A percentile compares a stretch with the other conserved stretches of the same genome.
These are phyloP conservation scores for Lepidium sativum DNA, from an alignment of 345 rosid species.

Conservation along the genomic window DNA sequence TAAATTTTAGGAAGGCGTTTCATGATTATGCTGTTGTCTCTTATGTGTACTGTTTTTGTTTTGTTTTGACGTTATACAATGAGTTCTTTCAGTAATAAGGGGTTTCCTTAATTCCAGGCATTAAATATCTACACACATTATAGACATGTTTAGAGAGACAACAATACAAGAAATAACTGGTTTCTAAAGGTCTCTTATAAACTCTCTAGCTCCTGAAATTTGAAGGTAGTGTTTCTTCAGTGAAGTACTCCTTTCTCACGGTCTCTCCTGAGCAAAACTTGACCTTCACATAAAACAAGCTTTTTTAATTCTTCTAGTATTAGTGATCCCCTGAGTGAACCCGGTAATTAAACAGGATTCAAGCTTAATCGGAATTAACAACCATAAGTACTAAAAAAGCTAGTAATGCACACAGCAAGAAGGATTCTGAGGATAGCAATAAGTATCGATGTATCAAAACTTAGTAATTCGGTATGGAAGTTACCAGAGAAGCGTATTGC, in stretches of 20 bases:
- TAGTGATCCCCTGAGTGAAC: neutral
- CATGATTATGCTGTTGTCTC: slow-evolving; percentile 15
- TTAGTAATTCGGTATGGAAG: neutral
- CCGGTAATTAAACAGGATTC: neutral
- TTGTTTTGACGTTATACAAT: slow-evolving; percentile 23
- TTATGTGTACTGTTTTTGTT: slow-evolving; percentile 19
- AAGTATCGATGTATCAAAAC: neutral
- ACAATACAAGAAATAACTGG: neutral
- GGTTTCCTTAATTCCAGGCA: neutral
- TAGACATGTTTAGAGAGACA: neutral
- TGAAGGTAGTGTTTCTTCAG: slow-evolving; percentile 62
- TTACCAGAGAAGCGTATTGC: slow-evolving; percentile 79
- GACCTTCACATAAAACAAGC: slow-evolving; percentile 39
- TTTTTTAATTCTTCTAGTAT: neutral
- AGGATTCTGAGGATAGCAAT: neutral
- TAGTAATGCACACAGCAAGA: neutral
- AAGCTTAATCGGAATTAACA: neutral
- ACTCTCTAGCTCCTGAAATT: slow-evolving; percentile 39
- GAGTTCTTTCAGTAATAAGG: slow-evolving; percentile 8
- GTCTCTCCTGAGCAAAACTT: slow-evolving; percentile 67
- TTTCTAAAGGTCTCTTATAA: neutral
- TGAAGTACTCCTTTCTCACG: slow-evolving; percentile 62
- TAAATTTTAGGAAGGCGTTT: slow-evolving; percentile 25
- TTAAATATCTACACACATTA: neutral
- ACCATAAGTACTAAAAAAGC: neutral